Evolutionary conservation across 176 grass and related monocot species (phyloP).

Genomic region (Pontederia paniculata): DNA sequence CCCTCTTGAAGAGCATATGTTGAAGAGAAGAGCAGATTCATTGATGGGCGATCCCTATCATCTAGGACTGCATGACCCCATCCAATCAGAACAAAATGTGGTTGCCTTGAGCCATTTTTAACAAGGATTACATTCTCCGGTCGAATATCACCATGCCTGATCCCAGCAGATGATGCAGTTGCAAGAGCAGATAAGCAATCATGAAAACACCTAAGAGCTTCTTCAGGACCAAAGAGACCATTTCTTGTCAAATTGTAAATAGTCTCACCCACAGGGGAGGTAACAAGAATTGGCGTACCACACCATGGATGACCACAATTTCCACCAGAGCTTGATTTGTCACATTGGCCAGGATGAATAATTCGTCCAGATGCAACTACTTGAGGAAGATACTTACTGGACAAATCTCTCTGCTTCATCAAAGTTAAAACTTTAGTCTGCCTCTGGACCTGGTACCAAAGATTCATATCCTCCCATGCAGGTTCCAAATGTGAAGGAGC

Average conservation of each 20-base stretch:
- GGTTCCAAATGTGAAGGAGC: conserved; percentile 73
- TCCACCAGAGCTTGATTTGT: conserved; percentile 49
- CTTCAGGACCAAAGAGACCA: conserved; percentile 79
- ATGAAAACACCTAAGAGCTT: conserved; percentile 89
- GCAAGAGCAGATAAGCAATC: conserved; percentile 83
- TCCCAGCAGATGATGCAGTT: conserved; percentile 50
- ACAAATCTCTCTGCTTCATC: conserved; percentile 86
- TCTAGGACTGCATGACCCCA: conserved; percentile 95
- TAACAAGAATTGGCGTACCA: conserved; percentile 73
- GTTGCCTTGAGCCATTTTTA: conserved; percentile 43
- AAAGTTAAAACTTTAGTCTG: conserved; percentile 68
- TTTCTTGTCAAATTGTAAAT: conserved; percentile 68
- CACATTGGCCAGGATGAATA: conserved; percentile 57
- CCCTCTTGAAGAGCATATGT: conserved; percentile 86
- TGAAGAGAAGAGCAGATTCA: conserved; percentile 92
- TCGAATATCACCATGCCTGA: conserved; percentile 67
- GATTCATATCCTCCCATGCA: conserved; percentile 92
- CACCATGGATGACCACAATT: conserved; percentile 76
- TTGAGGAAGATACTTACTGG: conserved; percentile 64
- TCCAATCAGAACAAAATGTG: conserved; percentile 71
- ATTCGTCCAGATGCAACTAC: conserved; percentile 59
- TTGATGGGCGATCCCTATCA: conserved; percentile 64
- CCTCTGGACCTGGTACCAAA: conserved; percentile 95
- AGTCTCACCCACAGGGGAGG: conserved; percentile 68
- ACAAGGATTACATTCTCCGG: conserved; percentile 85